A percentile compares a stretch with the other conserved stretches of the same genome.
These are phyloP conservation scores for Eucalyptus sideroxylon DNA, from an alignment of 345 rosid species.

Conservation along the genomic window DNA sequence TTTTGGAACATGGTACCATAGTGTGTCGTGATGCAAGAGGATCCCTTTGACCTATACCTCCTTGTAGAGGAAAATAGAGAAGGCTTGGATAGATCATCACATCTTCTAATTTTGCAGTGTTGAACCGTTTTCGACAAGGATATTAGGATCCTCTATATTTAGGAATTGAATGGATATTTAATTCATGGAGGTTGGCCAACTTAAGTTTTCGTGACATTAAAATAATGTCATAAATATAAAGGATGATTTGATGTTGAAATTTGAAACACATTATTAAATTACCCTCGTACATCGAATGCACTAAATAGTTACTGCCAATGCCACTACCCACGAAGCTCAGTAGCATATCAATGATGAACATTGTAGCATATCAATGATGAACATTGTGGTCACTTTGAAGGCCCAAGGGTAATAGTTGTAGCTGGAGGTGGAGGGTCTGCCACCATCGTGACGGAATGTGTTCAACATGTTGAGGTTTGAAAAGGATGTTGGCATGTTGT, in stretches of 20 bases:
- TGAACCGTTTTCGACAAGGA: not conserved
- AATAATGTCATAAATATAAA: not conserved
- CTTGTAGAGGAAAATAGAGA: not conserved
- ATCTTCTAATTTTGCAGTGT: not conserved
- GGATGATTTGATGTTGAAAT: not conserved
- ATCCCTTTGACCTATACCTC: not conserved
- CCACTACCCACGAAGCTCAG: not conserved
- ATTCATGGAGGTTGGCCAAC: not conserved
- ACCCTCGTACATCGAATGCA: not conserved
- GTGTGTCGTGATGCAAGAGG: not conserved
- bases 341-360: not conserved
- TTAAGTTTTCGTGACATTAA: not conserved
- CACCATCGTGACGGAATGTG: not conserved
- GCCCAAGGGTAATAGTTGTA: not conserved
- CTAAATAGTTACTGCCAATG: not conserved
- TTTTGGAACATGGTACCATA: not conserved
- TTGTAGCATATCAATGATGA: not conserved
- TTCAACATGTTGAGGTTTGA: not conserved
- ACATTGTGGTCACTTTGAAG: not conserved
- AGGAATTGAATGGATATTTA: not conserved
- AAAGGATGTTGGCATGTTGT: not conserved
- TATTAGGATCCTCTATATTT: not conserved
- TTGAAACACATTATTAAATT: not conserved
- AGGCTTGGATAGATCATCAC: not conserved
- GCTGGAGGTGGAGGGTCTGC: not conserved